phyloP scores from a whole-genome alignment of 2,329 filamentous ascomycete genomes.

The Westerdykella sp. region DNA sequence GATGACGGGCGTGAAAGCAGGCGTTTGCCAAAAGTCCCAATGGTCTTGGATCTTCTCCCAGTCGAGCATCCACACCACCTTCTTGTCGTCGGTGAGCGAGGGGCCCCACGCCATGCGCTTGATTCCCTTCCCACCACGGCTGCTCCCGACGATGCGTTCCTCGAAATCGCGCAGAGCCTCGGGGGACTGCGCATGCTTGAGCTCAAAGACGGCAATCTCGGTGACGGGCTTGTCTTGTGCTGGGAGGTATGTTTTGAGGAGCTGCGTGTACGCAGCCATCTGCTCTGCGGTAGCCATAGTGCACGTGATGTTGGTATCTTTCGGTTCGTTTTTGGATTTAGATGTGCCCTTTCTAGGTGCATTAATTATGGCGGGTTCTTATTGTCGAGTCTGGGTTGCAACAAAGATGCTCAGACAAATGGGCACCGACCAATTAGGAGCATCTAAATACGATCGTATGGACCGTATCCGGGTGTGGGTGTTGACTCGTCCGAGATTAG shows the following conservation, averaged over 20 bases:
- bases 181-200: not conserved
- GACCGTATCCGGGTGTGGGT: too few species aligned
- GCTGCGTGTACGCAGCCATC: slow-evolving; percentile 2
- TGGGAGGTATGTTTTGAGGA: not conserved
- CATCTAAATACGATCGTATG: too few species aligned
- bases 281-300: slow-evolving; percentile 2
- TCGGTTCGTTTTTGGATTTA: slow-evolving; percentile 1
- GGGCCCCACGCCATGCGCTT: not conserved
- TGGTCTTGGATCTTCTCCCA: slow-evolving; percentile 6
- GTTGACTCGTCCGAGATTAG: too few species aligned
- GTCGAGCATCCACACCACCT: slow-evolving; percentile 3
- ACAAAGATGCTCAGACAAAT: not conserved
- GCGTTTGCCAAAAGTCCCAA: slow-evolving; percentile 5
- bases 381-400: not conserved
- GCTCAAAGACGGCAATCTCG: slow-evolving; percentile 3
- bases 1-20: slow-evolving; percentile 2
- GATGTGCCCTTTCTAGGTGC: not conserved
- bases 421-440: not conserved
- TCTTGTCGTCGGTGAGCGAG: slow-evolving; percentile 1
- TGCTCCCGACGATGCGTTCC: not conserved
- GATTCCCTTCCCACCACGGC: not conserved
- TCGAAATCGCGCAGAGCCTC: slow-evolving; percentile 1
- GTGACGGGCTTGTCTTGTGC: slow-evolving; percentile 4
- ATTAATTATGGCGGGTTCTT: not conserved
- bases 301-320: not conserved